These are phyloP conservation scores for Zygosaccharomyces pseudobailii DNA, from an alignment of 1,139 yeast genomes.

Conservation along the genomic window DNA sequence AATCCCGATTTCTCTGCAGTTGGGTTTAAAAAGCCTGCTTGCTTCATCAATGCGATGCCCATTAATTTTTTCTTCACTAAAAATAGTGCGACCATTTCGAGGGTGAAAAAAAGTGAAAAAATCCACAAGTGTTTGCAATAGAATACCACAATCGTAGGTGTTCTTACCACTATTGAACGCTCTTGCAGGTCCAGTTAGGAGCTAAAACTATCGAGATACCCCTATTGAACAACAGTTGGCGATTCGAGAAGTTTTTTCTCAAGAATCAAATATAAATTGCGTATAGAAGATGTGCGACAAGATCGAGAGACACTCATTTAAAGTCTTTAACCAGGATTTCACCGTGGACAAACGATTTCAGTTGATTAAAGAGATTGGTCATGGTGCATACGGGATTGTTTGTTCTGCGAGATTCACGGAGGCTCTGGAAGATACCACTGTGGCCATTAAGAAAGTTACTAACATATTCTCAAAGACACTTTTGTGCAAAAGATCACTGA, in stretches of 20 bases:
- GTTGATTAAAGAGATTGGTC: slow-evolving; percentile 86
- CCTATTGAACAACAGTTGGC: neutral
- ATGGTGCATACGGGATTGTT: slow-evolving; percentile 95
- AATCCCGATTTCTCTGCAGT: neutral
- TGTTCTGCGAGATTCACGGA: slow-evolving; percentile 84
- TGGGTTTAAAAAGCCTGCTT: neutral
- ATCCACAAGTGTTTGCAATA: neutral
- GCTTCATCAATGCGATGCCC: neutral
- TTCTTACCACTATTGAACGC: neutral
- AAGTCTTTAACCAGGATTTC: slow-evolving; percentile 86
- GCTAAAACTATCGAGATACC: slow-evolving; percentile 1
- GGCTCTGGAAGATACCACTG: slow-evolving; percentile 64
- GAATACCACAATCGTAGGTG: neutral
- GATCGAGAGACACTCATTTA: slow-evolving; percentile 41
- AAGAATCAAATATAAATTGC: neutral
- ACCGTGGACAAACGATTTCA: slow-evolving; percentile 81
- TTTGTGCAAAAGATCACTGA: slow-evolving; percentile 79
- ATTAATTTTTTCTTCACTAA: slow-evolving; percentile 1
- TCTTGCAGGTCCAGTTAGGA: neutral
- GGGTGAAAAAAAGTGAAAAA: slow-evolving; percentile 2
- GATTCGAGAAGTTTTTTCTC: neutral
- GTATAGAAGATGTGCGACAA: slow-evolving; percentile 16
- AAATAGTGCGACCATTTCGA: slow-evolving; percentile 5
- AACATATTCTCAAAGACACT: slow-evolving; percentile 86
- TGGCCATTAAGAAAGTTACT: slow-evolving; percentile 92